Percentiles rank a stretch among this genome's conserved stretches.
These are phyloP conservation scores for Mortierella hygrophila DNA, from an alignment of 192 early-diverging fungal species.

Conservation along the genomic window DNA sequence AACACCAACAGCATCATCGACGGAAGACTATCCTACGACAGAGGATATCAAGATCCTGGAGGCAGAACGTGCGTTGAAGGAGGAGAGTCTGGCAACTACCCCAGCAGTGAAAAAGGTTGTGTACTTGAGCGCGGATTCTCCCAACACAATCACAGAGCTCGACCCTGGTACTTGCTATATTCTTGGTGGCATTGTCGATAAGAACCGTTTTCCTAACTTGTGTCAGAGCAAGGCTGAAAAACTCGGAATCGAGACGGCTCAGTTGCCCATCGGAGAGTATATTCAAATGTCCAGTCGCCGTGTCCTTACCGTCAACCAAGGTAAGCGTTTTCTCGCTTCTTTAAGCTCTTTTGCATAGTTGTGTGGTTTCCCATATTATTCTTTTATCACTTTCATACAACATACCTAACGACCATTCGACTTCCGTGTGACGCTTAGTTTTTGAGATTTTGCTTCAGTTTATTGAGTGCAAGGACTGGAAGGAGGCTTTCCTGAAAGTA, in stretches of 20 bases:
- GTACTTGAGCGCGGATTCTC: slow-evolving; percentile 93
- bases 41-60: slow-evolving; percentile 26
- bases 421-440: slow-evolving; percentile 62
- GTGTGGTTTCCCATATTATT: not conserved
- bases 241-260: slow-evolving; percentile 79
- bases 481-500: slow-evolving; percentile 87
- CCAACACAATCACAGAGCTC: slow-evolving; percentile 73
- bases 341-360: not conserved
- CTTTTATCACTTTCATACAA: not conserved
- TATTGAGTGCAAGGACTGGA: slow-evolving; percentile 86
- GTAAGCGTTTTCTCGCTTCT: slow-evolving; percentile 42
- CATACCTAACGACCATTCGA: not conserved
- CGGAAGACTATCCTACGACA: not conserved
- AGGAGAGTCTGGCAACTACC: slow-evolving; percentile 48
- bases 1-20: not conserved
- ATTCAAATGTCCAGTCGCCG: slow-evolving; percentile 84
- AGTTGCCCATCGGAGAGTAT: slow-evolving; percentile 90
- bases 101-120: slow-evolving; percentile 76
- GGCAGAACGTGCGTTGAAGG: slow-evolving; percentile 35
- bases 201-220: slow-evolving; percentile 79
- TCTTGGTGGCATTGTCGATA: slow-evolving; percentile 96
- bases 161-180: slow-evolving; percentile 87
- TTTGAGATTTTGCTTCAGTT: slow-evolving; percentile 90
- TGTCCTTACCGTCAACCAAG: slow-evolving; percentile 95
- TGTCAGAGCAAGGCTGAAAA: slow-evolving; percentile 85